Conservation (phyloP, 257 asterid genomes). For the Cinchona pubescens region DNA sequence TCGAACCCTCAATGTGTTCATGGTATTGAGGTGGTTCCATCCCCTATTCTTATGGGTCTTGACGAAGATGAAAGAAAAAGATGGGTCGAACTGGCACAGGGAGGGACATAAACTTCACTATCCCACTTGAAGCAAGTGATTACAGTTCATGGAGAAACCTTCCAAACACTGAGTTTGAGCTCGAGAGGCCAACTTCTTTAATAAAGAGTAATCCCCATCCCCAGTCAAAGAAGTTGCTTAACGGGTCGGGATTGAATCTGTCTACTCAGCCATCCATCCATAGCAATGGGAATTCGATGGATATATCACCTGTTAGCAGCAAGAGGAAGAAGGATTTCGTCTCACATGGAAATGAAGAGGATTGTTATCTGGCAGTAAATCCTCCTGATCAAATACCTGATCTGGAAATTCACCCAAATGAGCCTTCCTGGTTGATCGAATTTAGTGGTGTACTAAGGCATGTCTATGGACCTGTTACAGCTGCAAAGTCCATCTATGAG, state of each 20-base stretch:
- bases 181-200: slow-evolving; percentile 50
- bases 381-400: slow-evolving; percentile 51
- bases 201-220: slow-evolving; percentile 40
- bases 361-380: slow-evolving; percentile 40
- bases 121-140: slow-evolving; percentile 78
- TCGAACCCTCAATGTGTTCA: slow-evolving; percentile 95
- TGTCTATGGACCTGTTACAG: slow-evolving; percentile 77
- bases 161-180: slow-evolving; percentile 76
- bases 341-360: slow-evolving; percentile 46
- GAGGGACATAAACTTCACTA: slow-evolving; percentile 57
- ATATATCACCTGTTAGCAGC: slow-evolving; percentile 46
- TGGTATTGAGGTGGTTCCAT: slow-evolving; percentile 71
- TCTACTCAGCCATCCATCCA: slow-evolving; percentile 53
- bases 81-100: slow-evolving; percentile 87
- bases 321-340: slow-evolving; percentile 67
- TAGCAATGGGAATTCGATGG: slow-evolving; percentile 55
- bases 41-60: slow-evolving; percentile 58
- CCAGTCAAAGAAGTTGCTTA: slow-evolving; percentile 56
- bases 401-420: slow-evolving; percentile 47
- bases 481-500: slow-evolving; percentile 75
- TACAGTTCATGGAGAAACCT: slow-evolving; percentile 76
- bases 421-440: slow-evolving; percentile 64
- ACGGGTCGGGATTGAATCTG: slow-evolving; percentile 67
- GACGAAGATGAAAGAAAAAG: slow-evolving; percentile 74
- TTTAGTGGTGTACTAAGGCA: slow-evolving; percentile 71